Conservation (phyloP, 495 filamentous ascomycete genomes). For the Bathelium albidoporum region DNA sequence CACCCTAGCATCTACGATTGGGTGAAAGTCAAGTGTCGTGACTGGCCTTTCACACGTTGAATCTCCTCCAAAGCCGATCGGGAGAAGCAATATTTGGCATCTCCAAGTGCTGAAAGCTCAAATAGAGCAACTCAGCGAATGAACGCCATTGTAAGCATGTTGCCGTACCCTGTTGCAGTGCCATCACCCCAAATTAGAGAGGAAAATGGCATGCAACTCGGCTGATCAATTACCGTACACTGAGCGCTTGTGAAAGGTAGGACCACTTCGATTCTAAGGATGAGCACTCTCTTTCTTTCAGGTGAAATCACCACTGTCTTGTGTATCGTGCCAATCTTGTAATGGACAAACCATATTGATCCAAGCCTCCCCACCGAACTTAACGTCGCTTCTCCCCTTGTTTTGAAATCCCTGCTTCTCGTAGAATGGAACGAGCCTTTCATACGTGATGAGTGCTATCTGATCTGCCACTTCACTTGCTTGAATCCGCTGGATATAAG, state of each 20-base stretch:
- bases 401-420: conserved; percentile 63
- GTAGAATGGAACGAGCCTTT: conserved; percentile 63
- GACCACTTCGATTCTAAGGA: background rate
- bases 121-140: too few relatives aligned
- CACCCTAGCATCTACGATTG: too few relatives aligned
- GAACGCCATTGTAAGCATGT: too few relatives aligned
- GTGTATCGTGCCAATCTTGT: background rate
- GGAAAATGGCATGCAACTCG: too few relatives aligned
- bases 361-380: conserved; percentile 75
- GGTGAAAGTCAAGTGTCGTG: too few relatives aligned
- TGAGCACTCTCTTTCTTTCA: background rate
- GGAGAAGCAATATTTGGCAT: too few relatives aligned
- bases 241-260: background rate
- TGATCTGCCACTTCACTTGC: conserved; percentile 57
- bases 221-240: too few relatives aligned
- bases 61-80: too few relatives aligned
- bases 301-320: background rate
- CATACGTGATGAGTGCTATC: conserved; percentile 68
- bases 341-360: conserved; percentile 49
- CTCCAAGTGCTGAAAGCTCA: too few relatives aligned
- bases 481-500: conserved; percentile 63
- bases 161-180: too few relatives aligned
- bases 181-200: too few relatives aligned
- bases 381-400: conserved; percentile 50
- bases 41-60: too few relatives aligned